Evolutionary conservation across 1,139 yeast species (phyloP).

Genomic region (Pichia sp.): DNA sequence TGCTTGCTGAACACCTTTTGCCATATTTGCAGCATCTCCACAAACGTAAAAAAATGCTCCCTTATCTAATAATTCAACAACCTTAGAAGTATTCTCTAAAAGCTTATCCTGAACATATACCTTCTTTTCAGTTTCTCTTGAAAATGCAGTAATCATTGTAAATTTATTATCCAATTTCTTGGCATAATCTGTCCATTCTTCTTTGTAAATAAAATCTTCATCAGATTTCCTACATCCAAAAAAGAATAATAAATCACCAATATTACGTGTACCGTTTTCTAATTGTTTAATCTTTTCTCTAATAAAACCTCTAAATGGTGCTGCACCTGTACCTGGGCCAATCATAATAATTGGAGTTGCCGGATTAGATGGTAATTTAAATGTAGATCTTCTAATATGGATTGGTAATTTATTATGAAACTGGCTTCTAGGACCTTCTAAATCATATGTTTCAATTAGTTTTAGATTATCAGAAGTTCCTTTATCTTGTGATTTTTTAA

Average conservation of each 20-base stretch:
- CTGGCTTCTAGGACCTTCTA: slow-evolving; percentile 73
- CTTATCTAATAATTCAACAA: slow-evolving; percentile 51
- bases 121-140: slow-evolving; percentile 65
- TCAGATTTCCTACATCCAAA: slow-evolving; percentile 76
- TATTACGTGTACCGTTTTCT: slow-evolving; percentile 41
- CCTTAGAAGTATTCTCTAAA: slow-evolving; percentile 47
- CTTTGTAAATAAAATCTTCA: slow-evolving; percentile 76
- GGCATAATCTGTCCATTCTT: slow-evolving; percentile 77
- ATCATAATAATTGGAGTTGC: slow-evolving; percentile 80
- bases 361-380: slow-evolving; percentile 88
- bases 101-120: slow-evolving; percentile 85
- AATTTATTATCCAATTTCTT: slow-evolving; percentile 59
- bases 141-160: slow-evolving; percentile 77
- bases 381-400: slow-evolving; percentile 90
- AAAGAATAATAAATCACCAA: slow-evolving; percentile 74
- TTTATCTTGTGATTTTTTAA: slow-evolving; percentile 59
- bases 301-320: slow-evolving; percentile 92
- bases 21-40: slow-evolving; percentile 97
- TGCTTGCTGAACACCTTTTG: slow-evolving; percentile 85
- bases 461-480: slow-evolving; percentile 25
- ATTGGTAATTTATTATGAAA: slow-evolving; percentile 66
- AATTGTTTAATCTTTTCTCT: slow-evolving; percentile 68
- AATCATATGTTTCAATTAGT: slow-evolving; percentile 56
- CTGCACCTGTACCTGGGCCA: slow-evolving; percentile 99
- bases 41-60: slow-evolving; percentile 94